phyloP scores from a whole-genome alignment of 441 rosid genomes.

The Kokia cookei region DNA sequence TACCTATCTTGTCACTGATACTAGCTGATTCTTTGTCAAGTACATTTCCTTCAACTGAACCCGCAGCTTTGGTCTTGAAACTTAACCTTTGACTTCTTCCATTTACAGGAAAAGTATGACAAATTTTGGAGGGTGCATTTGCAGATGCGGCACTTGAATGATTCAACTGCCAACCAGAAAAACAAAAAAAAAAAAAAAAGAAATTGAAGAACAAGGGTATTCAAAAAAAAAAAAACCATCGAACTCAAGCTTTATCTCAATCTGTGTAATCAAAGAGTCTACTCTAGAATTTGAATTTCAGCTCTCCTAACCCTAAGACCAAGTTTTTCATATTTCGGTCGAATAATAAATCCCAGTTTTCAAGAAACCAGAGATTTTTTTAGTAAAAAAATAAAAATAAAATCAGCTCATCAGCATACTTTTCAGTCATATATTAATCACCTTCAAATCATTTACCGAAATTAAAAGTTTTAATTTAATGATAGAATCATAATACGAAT shows the following conservation, averaged over 20 bases:
- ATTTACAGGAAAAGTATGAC: slow-evolving; percentile 19
- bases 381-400: neutral
- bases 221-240: neutral
- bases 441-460: neutral
- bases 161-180: slow-evolving; percentile 27
- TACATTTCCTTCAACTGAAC: slow-evolving; percentile 44
- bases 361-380: neutral
- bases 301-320: neutral
- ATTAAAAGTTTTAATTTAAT: neutral
- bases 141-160: slow-evolving; percentile 15
- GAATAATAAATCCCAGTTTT: neutral
- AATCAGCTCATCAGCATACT: neutral
- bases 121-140: slow-evolving; percentile 18
- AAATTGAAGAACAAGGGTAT: neutral
- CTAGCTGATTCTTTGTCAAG: slow-evolving; percentile 42
- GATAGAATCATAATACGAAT: neutral
- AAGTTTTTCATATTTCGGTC: neutral
- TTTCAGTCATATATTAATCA: neutral
- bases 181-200: neutral
- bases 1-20: slow-evolving; percentile 45
- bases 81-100: slow-evolving; percentile 18
- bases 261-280: neutral
- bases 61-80: slow-evolving; percentile 38
- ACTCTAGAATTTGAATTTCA: neutral
- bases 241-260: neutral